Percentiles rank a stretch among this genome's conserved stretches.
These are phyloP conservation scores for Nemania sp. DNA, from an alignment of 2,329 filamentous ascomycete genomes.

Conservation along the genomic window DNA sequence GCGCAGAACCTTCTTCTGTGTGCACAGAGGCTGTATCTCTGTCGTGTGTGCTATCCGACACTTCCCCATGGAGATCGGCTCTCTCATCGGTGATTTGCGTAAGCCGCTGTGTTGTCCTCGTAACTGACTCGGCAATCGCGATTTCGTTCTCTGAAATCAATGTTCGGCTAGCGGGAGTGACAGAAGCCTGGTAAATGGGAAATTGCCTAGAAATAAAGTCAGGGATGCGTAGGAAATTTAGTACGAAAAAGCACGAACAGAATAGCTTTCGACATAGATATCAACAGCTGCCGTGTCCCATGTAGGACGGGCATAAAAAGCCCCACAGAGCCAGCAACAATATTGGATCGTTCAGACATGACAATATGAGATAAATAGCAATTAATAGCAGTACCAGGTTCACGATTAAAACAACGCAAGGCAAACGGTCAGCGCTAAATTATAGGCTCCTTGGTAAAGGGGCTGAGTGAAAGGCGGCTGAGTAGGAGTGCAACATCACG, in stretches of 20 bases:
- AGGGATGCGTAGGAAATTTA: background rate
- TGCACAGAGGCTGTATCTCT: too few species aligned
- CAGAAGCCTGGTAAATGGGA: background rate
- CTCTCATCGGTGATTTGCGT: too few species aligned
- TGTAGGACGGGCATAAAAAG: conserved; percentile 1
- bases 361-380: background rate
- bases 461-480: too few species aligned
- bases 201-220: background rate
- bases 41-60: too few species aligned
- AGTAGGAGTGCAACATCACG: background rate
- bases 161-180: conserved; percentile 1
- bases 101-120: too few species aligned
- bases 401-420: too few species aligned
- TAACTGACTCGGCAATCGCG: too few species aligned
- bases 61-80: too few species aligned
- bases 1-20: background rate
- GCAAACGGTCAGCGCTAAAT: too few species aligned
- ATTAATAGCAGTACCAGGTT: background rate
- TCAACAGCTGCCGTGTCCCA: background rate
- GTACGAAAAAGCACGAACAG: background rate
- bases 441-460: too few species aligned
- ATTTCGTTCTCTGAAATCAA: conserved; percentile 6
- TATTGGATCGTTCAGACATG: background rate
- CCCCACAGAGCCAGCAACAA: background rate
- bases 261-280: too few species aligned